Evolutionary conservation across 2,329 filamentous ascomycete genomes (phyloP).

Genomic region (Colletotrichum sp.): DNA sequence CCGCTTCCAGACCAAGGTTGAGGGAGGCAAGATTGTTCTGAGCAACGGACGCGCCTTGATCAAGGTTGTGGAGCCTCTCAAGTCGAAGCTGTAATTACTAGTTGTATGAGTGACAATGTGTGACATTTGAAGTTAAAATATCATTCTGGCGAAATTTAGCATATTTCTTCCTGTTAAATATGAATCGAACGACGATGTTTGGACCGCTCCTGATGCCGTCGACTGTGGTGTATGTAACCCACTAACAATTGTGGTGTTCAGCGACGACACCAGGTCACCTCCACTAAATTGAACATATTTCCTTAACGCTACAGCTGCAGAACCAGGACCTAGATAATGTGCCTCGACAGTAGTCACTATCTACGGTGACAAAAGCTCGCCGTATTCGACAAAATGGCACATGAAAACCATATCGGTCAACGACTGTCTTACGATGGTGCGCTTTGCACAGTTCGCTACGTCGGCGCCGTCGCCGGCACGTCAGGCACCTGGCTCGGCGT

Average conservation of each 20-base stretch:
- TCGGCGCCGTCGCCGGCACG: slow-evolving; percentile 78
- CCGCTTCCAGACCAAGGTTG: slow-evolving; percentile 78
- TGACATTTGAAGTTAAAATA: background rate
- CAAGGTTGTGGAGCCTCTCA: slow-evolving; percentile 60
- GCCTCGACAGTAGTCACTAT: background rate
- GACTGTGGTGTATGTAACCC: background rate
- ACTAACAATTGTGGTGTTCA: slow-evolving; percentile 12
- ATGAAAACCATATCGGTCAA: slow-evolving; percentile 63
- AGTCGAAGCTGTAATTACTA: slow-evolving; percentile 66
- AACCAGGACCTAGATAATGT: background rate
- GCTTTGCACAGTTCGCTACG: slow-evolving; percentile 84
- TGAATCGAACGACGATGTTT: background rate
- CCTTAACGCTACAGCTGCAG: background rate
- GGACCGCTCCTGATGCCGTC: background rate
- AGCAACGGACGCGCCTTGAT: slow-evolving; percentile 86
- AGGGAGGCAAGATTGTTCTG: slow-evolving; percentile 82
- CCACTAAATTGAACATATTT: background rate
- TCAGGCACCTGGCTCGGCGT: slow-evolving; percentile 87
- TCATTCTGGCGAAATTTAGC: background rate
- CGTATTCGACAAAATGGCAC: slow-evolving; percentile 36
- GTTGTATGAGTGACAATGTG: background rate
- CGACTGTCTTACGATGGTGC: slow-evolving; percentile 80
- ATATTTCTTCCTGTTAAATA: background rate
- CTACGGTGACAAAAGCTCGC: background rate
- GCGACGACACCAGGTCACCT: background rate